Percentiles rank a stretch among this genome's conserved stretches.
phyloP scores from a whole-genome alignment of 768 basidiomycete species.

The Leccinellum rugosiceps region DNA sequence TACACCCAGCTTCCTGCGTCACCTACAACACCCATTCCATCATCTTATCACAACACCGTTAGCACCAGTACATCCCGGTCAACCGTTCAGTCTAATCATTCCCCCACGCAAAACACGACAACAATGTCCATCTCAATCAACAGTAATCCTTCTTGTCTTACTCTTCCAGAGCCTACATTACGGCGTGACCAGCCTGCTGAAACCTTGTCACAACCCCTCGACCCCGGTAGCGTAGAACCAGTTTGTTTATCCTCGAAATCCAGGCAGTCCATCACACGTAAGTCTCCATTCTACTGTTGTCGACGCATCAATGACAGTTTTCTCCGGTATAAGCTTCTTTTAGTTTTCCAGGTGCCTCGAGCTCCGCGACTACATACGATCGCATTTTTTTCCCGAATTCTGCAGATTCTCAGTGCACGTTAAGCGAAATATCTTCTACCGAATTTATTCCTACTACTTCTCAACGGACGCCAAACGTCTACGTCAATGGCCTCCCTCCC shows the following conservation, averaged over 20 bases:
- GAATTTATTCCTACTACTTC: slow-evolving; percentile 12
- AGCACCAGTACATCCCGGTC: slow-evolving; percentile 16
- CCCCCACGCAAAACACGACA: slow-evolving; percentile 11
- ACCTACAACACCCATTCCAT: slow-evolving; percentile 15
- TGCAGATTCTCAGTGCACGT: slow-evolving; percentile 11
- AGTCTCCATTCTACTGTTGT: not conserved
- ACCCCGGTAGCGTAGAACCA: slow-evolving; percentile 14
- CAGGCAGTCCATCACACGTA: slow-evolving; percentile 26
- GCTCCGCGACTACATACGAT: slow-evolving; percentile 11
- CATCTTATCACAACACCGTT: slow-evolving; percentile 6
- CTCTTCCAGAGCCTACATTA: slow-evolving; percentile 8
- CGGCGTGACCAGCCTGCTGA: slow-evolving; percentile 8
- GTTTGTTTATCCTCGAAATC: slow-evolving; percentile 2
- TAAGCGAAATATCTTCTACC: slow-evolving; percentile 11
- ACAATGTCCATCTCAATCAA: slow-evolving; percentile 11
- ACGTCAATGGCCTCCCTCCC: slow-evolving; percentile 84
- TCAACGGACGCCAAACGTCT: slow-evolving; percentile 67
- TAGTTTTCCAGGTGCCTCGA: slow-evolving; percentile 18
- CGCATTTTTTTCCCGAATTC: slow-evolving; percentile 11
- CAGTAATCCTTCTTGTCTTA: slow-evolving; percentile 22
- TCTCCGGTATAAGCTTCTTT: slow-evolving; percentile 22
- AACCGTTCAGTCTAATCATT: slow-evolving; percentile 19
- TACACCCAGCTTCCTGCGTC: slow-evolving; percentile 16
- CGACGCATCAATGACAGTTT: slow-evolving; percentile 2
- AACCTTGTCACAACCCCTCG: slow-evolving; percentile 7